These are phyloP conservation scores for Polytrichum commune DNA, from an alignment of 225 moss, liverwort and hornwort species.

Conservation along the genomic window DNA sequence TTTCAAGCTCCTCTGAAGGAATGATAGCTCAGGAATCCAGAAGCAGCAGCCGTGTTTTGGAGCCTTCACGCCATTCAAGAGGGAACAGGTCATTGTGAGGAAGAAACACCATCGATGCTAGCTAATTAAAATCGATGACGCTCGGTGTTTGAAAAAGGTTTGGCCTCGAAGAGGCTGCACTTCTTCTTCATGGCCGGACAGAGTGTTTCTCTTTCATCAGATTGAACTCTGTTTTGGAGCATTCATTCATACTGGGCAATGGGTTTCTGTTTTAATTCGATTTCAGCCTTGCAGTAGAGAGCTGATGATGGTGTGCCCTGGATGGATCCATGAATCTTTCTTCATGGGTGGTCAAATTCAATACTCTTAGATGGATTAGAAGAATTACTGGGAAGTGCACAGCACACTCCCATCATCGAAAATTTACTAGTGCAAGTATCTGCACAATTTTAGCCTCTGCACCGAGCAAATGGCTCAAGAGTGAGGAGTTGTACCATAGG, in stretches of 20 bases:
- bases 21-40: background rate
- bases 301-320: background rate
- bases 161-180: background rate
- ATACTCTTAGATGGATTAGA: background rate
- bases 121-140: no score
- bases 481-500: background rate
- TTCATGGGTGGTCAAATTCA: background rate
- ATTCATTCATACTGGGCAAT: no score
- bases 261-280: background rate
- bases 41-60: background rate
- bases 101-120: background rate
- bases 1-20: background rate
- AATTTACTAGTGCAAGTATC: slow-evolving; percentile 1
- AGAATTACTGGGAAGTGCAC: background rate
- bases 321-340: background rate
- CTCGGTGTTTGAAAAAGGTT: background rate
- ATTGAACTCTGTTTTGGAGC: background rate
- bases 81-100: slow-evolving; percentile 6
- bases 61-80: slow-evolving; percentile 2
- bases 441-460: background rate
- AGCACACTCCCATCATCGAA: background rate
- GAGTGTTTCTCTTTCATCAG: background rate
- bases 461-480: background rate
- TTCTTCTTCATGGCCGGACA: background rate
- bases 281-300: background rate